phyloP scores from a whole-genome alignment of 2,329 filamentous ascomycete species.

The Alternaria brassicae region DNA sequence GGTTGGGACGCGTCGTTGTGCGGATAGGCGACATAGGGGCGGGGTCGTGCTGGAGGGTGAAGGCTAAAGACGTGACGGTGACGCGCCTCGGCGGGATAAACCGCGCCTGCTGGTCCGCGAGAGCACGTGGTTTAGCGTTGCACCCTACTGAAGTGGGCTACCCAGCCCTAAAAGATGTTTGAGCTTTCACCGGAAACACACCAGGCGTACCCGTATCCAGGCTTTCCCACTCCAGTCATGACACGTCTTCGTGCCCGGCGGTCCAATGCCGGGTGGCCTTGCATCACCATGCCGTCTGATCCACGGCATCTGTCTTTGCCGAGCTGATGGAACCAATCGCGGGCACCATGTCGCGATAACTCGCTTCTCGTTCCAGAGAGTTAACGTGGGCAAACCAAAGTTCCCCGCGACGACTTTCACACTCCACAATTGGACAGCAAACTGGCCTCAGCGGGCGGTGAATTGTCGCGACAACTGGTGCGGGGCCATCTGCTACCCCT shows the following conservation, averaged over 20 bases:
- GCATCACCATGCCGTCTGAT: conserved; percentile 7
- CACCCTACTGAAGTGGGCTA: background rate
- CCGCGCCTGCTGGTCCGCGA: conserved; percentile 11
- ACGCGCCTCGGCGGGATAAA: conserved; percentile 13
- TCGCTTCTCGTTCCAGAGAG: background rate
- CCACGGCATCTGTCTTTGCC: conserved; percentile 1
- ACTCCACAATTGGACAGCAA: conserved; percentile 8
- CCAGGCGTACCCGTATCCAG: conserved; percentile 1
- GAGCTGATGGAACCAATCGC: conserved; percentile 22
- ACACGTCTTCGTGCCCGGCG: conserved; percentile 10
- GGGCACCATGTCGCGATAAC: background rate
- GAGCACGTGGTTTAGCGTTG: conserved; percentile 20
- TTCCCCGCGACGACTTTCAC: conserved; percentile 9
- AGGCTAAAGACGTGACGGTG: conserved; percentile 9
- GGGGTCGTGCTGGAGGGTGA: conserved; percentile 8
- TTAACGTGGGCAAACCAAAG: conserved; percentile 16
- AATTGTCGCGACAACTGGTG: conserved; percentile 2
- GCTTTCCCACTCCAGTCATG: conserved; percentile 13
- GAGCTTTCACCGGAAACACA: conserved; percentile 9
- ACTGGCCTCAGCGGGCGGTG: background rate
- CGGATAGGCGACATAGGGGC: conserved; percentile 10
- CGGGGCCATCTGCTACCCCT: conserved; percentile 17
- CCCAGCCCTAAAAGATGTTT: background rate
- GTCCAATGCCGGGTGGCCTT: conserved; percentile 8
- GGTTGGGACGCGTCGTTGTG: conserved; percentile 17